Percentiles rank a stretch among this genome's conserved stretches.
Evolutionary conservation across 345 rosid species (phyloP).

Genomic region (Gossypium sturtianum): DNA sequence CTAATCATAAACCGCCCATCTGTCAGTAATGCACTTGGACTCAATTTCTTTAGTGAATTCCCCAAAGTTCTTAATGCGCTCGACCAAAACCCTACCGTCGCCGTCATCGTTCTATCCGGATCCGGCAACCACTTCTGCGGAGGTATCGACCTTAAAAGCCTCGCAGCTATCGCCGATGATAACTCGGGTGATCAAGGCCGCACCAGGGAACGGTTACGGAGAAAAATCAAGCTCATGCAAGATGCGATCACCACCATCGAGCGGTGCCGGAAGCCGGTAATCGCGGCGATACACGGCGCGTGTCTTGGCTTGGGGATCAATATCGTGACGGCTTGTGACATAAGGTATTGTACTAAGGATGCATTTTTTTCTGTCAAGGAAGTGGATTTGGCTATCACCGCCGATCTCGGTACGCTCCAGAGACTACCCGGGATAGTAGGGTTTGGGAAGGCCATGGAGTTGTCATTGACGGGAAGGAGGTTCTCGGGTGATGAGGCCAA

Average conservation of each 20-base stretch:
- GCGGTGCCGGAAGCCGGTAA: conserved; percentile 73
- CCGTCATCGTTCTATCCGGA: conserved; percentile 52
- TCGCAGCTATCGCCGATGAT: conserved; percentile 15
- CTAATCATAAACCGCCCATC: conserved; percentile 58
- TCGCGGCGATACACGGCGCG: conserved; percentile 65
- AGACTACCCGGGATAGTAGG: conserved; percentile 72
- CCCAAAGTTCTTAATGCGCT: conserved; percentile 53
- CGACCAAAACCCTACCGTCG: conserved; percentile 53
- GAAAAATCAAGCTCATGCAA: conserved; percentile 54
- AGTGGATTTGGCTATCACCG: conserved; percentile 70
- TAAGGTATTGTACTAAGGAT: conserved; percentile 58
- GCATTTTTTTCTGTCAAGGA: conserved; percentile 76
- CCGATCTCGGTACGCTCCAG: conserved; percentile 88
- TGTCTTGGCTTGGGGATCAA: conserved; percentile 76
- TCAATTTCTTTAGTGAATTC: conserved; percentile 62
- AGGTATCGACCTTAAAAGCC: conserved; percentile 59
- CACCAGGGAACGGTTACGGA: conserved; percentile 42
- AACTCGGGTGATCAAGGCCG: conserved; percentile 46
- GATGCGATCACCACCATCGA: conserved; percentile 72
- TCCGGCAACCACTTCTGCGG: conserved; percentile 75
- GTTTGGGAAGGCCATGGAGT: conserved; percentile 58
- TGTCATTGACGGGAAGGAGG: conserved; percentile 64
- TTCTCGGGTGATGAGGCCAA: conserved; percentile 64
- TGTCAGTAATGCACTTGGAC: conserved; percentile 54
- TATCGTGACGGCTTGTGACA: conserved; percentile 69